Base-by-base conservation (phyloP, 225 moss, liverwort and hornwort genomes). In the Ulota crispa region DNA sequence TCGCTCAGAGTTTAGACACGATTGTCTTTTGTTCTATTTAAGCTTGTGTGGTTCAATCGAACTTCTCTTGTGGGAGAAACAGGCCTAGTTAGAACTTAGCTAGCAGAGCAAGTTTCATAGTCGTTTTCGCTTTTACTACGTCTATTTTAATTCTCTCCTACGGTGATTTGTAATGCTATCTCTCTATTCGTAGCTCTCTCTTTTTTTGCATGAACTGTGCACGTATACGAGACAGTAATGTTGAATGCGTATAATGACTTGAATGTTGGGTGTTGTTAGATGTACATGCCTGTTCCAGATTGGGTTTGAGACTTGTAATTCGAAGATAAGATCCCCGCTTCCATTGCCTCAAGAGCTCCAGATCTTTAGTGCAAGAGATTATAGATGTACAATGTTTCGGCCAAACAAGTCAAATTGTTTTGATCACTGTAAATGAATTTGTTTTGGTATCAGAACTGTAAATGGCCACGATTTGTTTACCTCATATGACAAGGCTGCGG, bases 31-130 rank as follows among this genome's bases (percentile, higher is more conserved):
- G 32, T 28, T 50, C 50, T 50, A 45, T 3, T 50, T 5, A 47
- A 70, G 37, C 67, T 78, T 67, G 45, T 52, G 59, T 76, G 47
- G 81, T 74, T 79, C 83, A 73, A 57, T 68, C 82, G 89, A 86
- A 63, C 86, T 83, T 83, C 63, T 79, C 56, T 45, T 64, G 47
- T 71, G 13, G 71, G 83, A 68, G 76, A 82, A 60, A 64, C 63
- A 77, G 68, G 62, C 39, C 27, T 81, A 75, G 78, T 75, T 21
- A 77, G 63, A 41, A 64, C 26, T 54, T 54, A 34, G 50, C 54
- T 55, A 83, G 45, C 36, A 55, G 81, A 86, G 79, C 84, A 84
- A 86, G 78, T 79, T 76, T 64, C 67, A n/a, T 77, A 78, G 62
- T 62, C 59, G 36, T 64, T 43, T 59, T 43, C 4, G 2, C 53